These are phyloP conservation scores for Torulaspora quercuum DNA, from an alignment of 805 yeast species.

Conservation along the genomic window DNA sequence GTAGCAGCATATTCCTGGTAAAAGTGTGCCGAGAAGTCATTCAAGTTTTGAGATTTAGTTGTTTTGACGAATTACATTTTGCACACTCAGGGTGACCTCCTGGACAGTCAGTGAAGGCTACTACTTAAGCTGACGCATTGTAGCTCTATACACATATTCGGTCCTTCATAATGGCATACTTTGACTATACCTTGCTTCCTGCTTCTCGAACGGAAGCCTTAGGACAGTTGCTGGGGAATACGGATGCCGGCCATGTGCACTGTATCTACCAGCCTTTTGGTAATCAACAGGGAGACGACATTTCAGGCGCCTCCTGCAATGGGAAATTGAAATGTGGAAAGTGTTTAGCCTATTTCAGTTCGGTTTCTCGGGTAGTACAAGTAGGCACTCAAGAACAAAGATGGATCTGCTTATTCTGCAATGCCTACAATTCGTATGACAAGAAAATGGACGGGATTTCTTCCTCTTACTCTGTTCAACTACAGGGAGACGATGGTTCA, in stretches of 20 bases:
- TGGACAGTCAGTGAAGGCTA: no score
- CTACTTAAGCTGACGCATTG: no score
- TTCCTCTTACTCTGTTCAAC: conserved; percentile 2
- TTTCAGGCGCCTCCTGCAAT: neutral
- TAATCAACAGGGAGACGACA: neutral
- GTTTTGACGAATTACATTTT: no score
- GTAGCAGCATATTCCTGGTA: no score
- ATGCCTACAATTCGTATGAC: conserved; percentile 12
- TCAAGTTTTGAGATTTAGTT: no score
- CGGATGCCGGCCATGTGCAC: conserved; percentile 16
- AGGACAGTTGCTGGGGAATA: conserved; percentile 9
- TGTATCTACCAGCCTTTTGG: conserved; percentile 14
- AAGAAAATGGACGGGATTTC: conserved; percentile 3
- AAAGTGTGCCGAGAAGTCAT: no score
- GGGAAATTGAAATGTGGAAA: conserved; percentile 6
- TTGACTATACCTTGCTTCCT: conserved; percentile 16
- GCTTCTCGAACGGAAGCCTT: conserved; percentile 20
- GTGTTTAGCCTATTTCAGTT: conserved; percentile 8
- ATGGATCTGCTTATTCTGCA: conserved; percentile 21
- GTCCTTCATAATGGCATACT: conserved; percentile 16
- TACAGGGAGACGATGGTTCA: neutral
- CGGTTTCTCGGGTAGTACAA: conserved; percentile 4
- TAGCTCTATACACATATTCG: no score
- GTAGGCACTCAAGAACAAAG: neutral
- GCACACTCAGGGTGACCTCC: no score